Base-by-base conservation (phyloP, 805 yeast genomes). In the Naumovozyma dairenensis region DNA sequence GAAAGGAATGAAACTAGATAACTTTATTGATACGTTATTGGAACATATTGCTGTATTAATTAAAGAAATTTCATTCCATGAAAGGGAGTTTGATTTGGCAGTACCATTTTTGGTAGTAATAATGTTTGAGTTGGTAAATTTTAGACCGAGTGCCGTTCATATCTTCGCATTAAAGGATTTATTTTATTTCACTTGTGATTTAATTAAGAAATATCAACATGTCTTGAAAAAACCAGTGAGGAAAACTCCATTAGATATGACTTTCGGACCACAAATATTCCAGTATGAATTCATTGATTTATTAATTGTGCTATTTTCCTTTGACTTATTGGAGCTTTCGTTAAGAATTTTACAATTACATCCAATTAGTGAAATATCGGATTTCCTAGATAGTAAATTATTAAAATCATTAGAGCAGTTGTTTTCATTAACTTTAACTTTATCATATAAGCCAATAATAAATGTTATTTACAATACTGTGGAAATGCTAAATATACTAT, bases 21-120 rank as follows among this genome's bases (percentile, higher is more conserved):
- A 35, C 20, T 45, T 48, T 19, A 48, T 56, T 14, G 58, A 49
- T 20, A 29, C 30, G 4, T 17, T 50, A 5, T 33, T 52, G 21
- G 57, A 53, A 28, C 37, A 38, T 24, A 29, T 55, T 16, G 57
- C 57, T 7, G 32, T 38, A 6, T 35, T 55, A 12, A 53, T 56
- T n/a, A 49, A 48, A 32, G 49, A 44, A 25, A 51, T 56, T n/a
- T 41, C 51, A 13, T 38, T 47, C 10, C 28, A 48, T 25, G 29
- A 39, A 24, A 22, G 34, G n/a, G 59, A 52, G 27, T 46, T 53
- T 16, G 43, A 46, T 14, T 35, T 52, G 19, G 52, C 58, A 0
- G 60, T 77, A 3, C 92, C 92, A 1, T 79, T 75, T 48, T 42
- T 81, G 10, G 48, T 79, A 2, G 64, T 80, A 1, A 44, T 81